Conservation (phyloP, 768 basidiomycete species). For the Fomitopsis pulvina region DNA sequence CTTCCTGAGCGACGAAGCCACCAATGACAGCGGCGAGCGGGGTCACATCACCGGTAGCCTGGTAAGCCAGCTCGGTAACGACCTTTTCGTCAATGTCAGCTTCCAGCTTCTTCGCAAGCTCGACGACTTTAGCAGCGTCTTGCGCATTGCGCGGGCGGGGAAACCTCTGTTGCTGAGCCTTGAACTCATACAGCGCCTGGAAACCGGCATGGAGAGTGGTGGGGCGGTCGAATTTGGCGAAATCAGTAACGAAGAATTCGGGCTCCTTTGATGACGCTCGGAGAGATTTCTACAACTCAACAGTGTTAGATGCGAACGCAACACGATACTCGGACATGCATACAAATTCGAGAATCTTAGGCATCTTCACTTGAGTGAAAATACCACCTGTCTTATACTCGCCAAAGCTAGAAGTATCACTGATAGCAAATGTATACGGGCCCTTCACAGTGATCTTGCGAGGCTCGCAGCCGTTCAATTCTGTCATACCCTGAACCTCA, state of each 20-base stretch:
- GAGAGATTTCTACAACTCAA: constrained; percentile 83
- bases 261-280: constrained; percentile 76
- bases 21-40: constrained; percentile 92
- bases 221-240: constrained; percentile 94
- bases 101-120: constrained; percentile 73
- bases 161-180: constrained; percentile 52
- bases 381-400: constrained; percentile 85
- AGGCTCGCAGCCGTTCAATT: constrained; percentile 86
- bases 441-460: constrained; percentile 91
- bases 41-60: constrained; percentile 85
- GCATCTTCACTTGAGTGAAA: constrained; percentile 99
- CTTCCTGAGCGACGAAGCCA: constrained; percentile 97
- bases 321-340: constrained; percentile 25
- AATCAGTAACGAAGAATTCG: constrained; percentile 92
- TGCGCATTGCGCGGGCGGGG: constrained; percentile 78
- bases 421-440: constrained; percentile 95
- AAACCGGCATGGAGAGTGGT: constrained; percentile 88
- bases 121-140: constrained; percentile 70
- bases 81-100: constrained; percentile 75
- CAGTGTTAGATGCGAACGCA: constrained; percentile 2
- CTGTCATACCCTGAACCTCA: constrained; percentile 93
- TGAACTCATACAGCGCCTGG: constrained; percentile 85
- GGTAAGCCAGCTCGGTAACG: constrained; percentile 80
- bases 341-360: constrained; percentile 91
- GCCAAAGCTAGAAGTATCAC: constrained; percentile 75